Percentiles rank a stretch among this genome's conserved stretches.
Conservation (phyloP, 805 yeast species). For the Yamadazyma akitaensis region DNA sequence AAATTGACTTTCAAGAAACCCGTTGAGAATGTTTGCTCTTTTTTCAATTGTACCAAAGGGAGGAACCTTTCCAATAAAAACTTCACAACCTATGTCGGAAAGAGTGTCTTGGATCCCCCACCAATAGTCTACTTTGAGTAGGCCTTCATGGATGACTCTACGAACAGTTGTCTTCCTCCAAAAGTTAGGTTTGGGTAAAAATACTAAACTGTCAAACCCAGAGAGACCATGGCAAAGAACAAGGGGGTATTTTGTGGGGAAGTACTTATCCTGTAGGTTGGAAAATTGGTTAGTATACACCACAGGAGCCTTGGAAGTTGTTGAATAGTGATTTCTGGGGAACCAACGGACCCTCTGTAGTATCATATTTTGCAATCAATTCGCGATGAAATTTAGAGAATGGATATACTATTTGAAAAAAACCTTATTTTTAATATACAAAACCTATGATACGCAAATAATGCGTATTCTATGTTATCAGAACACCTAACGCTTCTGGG, state of each 20-base stretch:
- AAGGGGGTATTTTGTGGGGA: conserved; percentile 66
- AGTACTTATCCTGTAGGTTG: background rate
- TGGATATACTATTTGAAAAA: no score
- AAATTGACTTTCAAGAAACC: conserved; percentile 39
- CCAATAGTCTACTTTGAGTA: conserved; percentile 69
- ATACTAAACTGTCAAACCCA: conserved; percentile 60
- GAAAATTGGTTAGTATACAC: conserved; percentile 6
- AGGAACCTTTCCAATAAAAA: conserved; percentile 73
- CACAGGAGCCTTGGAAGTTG: background rate
- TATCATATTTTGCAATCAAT: no score
- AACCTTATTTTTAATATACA: no score
- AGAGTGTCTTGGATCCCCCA: conserved; percentile 67
- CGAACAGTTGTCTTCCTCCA: conserved; percentile 8
- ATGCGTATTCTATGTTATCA: background rate
- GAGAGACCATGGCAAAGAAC: conserved; percentile 84
- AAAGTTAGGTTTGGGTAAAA: conserved; percentile 18
- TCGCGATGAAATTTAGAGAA: no score
- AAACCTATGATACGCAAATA: no score
- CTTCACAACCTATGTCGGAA: conserved; percentile 60
- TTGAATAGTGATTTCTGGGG: background rate
- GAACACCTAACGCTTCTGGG: background rate
- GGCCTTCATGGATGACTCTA: conserved; percentile 17
- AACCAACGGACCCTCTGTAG: background rate
- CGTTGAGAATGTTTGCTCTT: conserved; percentile 58
- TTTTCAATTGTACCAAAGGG: conserved; percentile 74